These are phyloP conservation scores for Candida sithepensis DNA, from an alignment of 805 yeast species.

Conservation along the genomic window DNA sequence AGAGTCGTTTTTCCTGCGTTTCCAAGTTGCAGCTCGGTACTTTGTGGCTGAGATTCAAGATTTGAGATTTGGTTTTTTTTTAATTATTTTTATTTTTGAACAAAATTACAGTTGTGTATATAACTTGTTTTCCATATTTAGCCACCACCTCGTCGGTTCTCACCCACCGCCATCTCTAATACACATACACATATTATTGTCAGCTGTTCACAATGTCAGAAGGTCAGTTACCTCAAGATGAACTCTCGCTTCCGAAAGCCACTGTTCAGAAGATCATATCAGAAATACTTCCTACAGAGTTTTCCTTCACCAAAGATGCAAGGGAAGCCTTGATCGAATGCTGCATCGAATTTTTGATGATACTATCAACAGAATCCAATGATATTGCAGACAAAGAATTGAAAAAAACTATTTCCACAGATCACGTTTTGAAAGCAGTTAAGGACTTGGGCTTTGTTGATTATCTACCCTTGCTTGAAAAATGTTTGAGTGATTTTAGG, in stretches of 20 bases:
- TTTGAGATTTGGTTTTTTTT: not conserved
- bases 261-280: conserved; percentile 93
- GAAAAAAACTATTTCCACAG: conserved; percentile 94
- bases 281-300: conserved; percentile 85
- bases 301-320: conserved; percentile 87
- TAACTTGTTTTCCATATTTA: too few species aligned
- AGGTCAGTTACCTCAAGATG: conserved; percentile 26
- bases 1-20: not conserved
- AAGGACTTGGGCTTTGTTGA: conserved; percentile 83
- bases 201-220: conserved; percentile 18
- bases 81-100: too few species aligned
- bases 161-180: not conserved
- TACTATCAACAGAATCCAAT: conserved; percentile 86
- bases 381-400: conserved; percentile 96
- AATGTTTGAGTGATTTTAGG: conserved; percentile 80
- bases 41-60: not conserved
- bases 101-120: too few species aligned
- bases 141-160: not conserved
- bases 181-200: not conserved
- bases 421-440: conserved; percentile 88
- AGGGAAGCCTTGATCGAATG: conserved; percentile 94
- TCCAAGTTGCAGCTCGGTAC: not conserved
- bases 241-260: conserved; percentile 49
- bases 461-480: conserved; percentile 77
- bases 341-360: conserved; percentile 94